Conservation (phyloP, 495 filamentous ascomycete genomes). For the Aspergillus indologenus region DNA sequence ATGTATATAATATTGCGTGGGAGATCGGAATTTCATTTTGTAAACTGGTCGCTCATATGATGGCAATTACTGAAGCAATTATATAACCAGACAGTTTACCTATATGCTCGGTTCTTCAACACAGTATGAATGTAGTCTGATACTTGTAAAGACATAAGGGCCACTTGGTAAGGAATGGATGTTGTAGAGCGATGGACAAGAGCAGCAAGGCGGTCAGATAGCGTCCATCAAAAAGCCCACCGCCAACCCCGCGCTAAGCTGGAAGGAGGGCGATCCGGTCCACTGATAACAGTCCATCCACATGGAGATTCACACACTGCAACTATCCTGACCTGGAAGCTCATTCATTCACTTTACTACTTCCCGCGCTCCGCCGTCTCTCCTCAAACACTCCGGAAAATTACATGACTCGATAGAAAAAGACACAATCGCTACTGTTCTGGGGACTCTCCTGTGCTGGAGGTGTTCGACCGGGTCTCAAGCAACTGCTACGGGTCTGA, state of each 20-base stretch:
- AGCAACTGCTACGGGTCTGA: constrained; percentile 29
- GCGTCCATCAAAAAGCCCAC: constrained; percentile 8
- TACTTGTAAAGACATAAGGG: too few species aligned
- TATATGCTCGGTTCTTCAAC: too few species aligned
- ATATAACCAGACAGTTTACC: too few species aligned
- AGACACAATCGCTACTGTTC: constrained; percentile 25
- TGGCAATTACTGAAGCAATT: too few species aligned
- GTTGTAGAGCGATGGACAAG: background rate
- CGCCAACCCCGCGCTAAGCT: constrained; percentile 34
- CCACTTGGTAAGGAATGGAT: too few species aligned
- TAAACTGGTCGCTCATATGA: too few species aligned
- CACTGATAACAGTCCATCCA: constrained; percentile 26
- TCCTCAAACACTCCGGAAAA: background rate
- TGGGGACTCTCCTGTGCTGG: constrained; percentile 28
- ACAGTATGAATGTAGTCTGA: too few species aligned
- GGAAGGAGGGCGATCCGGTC: constrained; percentile 11
- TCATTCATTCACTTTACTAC: constrained; percentile 5
- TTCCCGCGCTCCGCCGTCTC: background rate
- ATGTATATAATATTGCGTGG: too few species aligned
- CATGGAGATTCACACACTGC: constrained; percentile 24
- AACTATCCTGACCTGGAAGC: constrained; percentile 1
- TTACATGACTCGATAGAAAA: constrained; percentile 19
- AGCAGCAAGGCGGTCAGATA: constrained; percentile 22
- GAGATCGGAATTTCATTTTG: too few species aligned
- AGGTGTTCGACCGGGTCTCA: constrained; percentile 33